Base-by-base conservation (phyloP, 768 basidiomycete genomes). In the Lactifluus volemus region DNA sequence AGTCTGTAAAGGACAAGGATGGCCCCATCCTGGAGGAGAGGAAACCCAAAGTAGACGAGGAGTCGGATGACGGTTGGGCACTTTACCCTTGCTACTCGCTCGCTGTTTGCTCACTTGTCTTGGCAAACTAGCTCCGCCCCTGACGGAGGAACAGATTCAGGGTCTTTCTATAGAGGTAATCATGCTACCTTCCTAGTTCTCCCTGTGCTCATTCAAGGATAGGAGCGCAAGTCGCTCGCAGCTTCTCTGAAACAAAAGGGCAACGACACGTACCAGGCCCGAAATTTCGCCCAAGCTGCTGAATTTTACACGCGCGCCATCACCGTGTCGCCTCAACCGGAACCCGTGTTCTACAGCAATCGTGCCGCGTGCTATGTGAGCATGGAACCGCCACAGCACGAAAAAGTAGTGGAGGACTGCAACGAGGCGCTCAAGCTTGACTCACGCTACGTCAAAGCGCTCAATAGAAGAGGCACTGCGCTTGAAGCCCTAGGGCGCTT, bases 321-420 rank as follows among this genome's bases (percentile, higher is more conserved):
- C 63, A 77, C 80, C 49, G 78, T 88, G 19, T 78, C 89, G 4
- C 85, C 89, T 8, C 85, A 83, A 70, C 83, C 86, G 7, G 92
- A 96, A 69, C 86, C 97, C 32, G 92, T 98, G 36, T 99, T 88
- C 76, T 98, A 85, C 81, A 92, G 90, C 74, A 99, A 99, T 74
- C 86, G 97, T 54, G 97, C 96, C 44, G 97, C 97, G 63, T 98
- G 96, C 73, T 97, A 95, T 73, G 83, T 96, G 73, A 94, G 96
- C 79, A 84, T 95, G 79, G 75, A 79, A 12, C 92, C 92, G 2
- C 90, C 93, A 55, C 80, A 92, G 67, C 78, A 86, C 72, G 89
- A 93, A 10, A 79, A 81, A 25, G 94, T 92, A 60, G 81, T 98
- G 17, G 77, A 78, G 51, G 96, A 99, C 74, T 98, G 97, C 70